Conservation (phyloP, 2,329 filamentous ascomycete species). For the Boeremia exigua region DNA sequence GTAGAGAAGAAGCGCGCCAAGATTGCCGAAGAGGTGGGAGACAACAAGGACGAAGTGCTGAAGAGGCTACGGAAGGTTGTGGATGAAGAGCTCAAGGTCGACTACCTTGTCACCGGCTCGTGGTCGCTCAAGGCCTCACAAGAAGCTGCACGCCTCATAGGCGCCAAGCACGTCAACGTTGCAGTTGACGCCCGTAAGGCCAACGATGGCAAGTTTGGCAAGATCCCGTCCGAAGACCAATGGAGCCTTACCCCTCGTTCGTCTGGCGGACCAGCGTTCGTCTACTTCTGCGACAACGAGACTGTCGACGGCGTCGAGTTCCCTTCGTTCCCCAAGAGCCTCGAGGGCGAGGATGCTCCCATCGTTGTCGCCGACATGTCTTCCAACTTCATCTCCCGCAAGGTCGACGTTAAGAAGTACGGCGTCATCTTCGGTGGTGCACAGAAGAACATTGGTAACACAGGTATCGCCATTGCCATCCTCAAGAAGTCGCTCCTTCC, state of each 20-base stretch:
- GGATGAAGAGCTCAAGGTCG: conserved; percentile 74
- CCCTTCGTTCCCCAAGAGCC: conserved; percentile 69
- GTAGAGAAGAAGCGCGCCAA: conserved; percentile 70
- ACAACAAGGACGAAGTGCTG: conserved; percentile 63
- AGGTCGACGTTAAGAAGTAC: conserved; percentile 78
- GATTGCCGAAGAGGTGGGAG: conserved; percentile 63
- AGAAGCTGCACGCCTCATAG: conserved; percentile 79
- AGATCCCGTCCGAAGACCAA: conserved; percentile 75
- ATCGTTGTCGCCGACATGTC: conserved; percentile 92
- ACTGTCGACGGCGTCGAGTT: conserved; percentile 95
- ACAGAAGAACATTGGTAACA: conserved; percentile 90
- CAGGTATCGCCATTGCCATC: conserved; percentile 86
- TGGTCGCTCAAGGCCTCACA: conserved; percentile 91
- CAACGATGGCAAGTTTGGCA: conserved; percentile 84
- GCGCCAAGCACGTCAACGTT: conserved; percentile 80
- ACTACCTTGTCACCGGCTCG: conserved; percentile 89
- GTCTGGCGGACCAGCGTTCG: conserved; percentile 64
- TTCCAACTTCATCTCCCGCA: conserved; percentile 87
- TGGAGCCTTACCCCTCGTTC: conserved; percentile 74
- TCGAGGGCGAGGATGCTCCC: conserved; percentile 68
- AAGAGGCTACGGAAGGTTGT: conserved; percentile 69
- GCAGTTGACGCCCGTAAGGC: conserved; percentile 67
- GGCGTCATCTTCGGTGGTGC: conserved; percentile 87
- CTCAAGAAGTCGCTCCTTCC: conserved; percentile 82
- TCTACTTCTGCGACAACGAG: conserved; percentile 94